These are phyloP conservation scores for Westerdykella sp. DNA, from an alignment of 2,329 filamentous ascomycete species.

Conservation along the genomic window DNA sequence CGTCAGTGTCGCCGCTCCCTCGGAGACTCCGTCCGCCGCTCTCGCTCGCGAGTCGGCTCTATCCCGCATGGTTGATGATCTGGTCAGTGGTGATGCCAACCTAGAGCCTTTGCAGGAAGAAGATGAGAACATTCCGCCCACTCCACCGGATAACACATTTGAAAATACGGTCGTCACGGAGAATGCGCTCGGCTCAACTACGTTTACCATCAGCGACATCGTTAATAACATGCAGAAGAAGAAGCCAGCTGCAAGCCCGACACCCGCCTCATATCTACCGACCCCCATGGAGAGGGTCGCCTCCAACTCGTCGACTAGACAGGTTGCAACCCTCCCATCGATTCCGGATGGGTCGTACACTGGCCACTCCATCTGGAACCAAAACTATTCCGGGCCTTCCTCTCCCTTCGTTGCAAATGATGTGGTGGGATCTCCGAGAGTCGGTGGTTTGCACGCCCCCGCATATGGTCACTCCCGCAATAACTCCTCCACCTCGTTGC, in stretches of 20 bases:
- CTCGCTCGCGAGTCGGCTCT: constrained; percentile 45
- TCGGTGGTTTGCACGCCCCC: constrained; percentile 21
- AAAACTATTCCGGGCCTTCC: constrained; percentile 27
- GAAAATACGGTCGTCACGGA: constrained; percentile 36
- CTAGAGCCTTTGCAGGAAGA: constrained; percentile 38
- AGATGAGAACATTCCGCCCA: constrained; percentile 41
- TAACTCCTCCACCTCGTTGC: constrained; percentile 39
- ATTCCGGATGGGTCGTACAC: constrained; percentile 34
- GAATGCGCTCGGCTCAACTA: constrained; percentile 21
- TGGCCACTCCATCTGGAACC: constrained; percentile 34
- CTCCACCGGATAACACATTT: constrained; percentile 42
- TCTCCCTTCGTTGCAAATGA: constrained; percentile 22
- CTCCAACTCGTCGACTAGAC: constrained; percentile 33
- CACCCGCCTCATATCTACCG: constrained; percentile 15
- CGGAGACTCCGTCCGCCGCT: constrained; percentile 45
- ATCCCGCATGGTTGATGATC: constrained; percentile 53
- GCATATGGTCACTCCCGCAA: constrained; percentile 39
- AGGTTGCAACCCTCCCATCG: constrained; percentile 30
- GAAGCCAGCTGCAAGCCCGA: constrained; percentile 20
- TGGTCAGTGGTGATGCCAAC: constrained; percentile 43
- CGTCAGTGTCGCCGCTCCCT: constrained; percentile 27
- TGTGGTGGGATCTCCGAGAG: constrained; percentile 27
- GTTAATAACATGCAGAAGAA: constrained; percentile 34
- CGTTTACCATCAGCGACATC: constrained; percentile 32
- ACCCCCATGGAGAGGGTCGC: constrained; percentile 30